Conservation (phyloP, 2,329 filamentous ascomycete species). For the Claviceps humidiphila region DNA sequence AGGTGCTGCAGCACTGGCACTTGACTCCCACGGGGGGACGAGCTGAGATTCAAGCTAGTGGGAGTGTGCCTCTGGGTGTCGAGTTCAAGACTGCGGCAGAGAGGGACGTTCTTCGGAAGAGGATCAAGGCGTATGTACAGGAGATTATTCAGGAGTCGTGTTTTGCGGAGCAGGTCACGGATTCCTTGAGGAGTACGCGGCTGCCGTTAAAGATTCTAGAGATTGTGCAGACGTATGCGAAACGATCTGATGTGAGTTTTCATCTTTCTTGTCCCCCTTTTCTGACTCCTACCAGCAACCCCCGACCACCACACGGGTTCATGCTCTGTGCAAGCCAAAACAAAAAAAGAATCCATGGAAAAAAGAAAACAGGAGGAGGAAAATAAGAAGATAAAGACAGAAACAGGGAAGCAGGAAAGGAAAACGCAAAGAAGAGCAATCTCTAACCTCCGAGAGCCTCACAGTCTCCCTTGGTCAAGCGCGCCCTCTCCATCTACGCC, state of each 20-base stretch:
- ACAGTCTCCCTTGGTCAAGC: constrained; percentile 36
- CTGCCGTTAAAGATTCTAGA: constrained; percentile 33
- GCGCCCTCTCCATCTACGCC: constrained; percentile 39
- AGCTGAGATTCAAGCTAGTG: constrained; percentile 27
- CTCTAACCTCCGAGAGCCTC: background rate
- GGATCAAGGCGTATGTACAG: constrained; percentile 35
- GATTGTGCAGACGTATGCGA: constrained; percentile 35
- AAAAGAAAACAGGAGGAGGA: background rate
- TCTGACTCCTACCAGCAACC: no score
- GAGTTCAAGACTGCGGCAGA: constrained; percentile 28
- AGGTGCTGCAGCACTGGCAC: constrained; percentile 40
- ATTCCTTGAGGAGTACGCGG: constrained; percentile 28
- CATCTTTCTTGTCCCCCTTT: background rate
- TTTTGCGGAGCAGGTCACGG: constrained; percentile 38
- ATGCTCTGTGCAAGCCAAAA: background rate
- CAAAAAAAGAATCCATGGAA: background rate
- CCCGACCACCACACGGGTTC: background rate
- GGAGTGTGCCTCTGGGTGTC: constrained; percentile 37
- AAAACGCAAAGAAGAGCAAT: background rate
- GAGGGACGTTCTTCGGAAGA: constrained; percentile 32
- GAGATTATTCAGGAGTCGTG: constrained; percentile 32
- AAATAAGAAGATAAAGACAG: no score
- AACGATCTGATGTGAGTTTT: constrained; percentile 28
- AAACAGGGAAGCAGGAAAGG: background rate
- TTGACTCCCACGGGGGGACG: constrained; percentile 22